A percentile compares a stretch with the other conserved stretches of the same genome.
Evolutionary conservation across 495 filamentous ascomycete genomes (phyloP).

Genomic region (Antarctomyces pellizariae): DNA sequence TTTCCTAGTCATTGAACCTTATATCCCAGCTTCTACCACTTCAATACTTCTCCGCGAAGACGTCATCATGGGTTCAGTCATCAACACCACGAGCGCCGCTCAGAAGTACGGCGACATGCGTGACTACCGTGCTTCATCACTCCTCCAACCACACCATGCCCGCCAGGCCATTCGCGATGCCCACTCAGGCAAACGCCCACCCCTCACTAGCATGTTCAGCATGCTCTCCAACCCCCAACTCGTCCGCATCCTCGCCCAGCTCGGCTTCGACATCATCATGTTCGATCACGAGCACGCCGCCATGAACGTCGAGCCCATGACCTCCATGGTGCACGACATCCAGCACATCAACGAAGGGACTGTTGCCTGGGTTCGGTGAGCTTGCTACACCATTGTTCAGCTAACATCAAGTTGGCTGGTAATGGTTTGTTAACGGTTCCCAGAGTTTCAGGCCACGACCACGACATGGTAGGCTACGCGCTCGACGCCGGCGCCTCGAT

Average conservation of each 20-base stretch:
- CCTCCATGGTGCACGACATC: conserved; percentile 19
- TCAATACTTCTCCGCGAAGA: too few species aligned
- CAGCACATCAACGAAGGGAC: conserved; percentile 20
- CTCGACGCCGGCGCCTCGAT: conserved; percentile 23
- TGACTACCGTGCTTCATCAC: conserved; percentile 17
- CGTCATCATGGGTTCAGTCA: too few species aligned
- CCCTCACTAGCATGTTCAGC: conserved; percentile 17
- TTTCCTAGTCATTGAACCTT: too few species aligned
- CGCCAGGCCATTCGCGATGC: conserved; percentile 22
- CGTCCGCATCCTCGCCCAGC: conserved; percentile 15
- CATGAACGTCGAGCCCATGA: conserved; percentile 23
- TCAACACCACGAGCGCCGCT: too few species aligned
- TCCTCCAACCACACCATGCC: conserved; percentile 20
- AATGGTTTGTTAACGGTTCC: not conserved
- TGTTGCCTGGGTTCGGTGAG: conserved; percentile 17
- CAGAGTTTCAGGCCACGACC: conserved; percentile 21
- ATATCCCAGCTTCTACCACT: too few species aligned
- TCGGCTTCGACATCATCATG: conserved; percentile 19
- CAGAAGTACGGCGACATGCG: too few species aligned
- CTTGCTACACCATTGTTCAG: not conserved
- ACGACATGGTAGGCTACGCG: conserved; percentile 22
- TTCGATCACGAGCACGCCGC: conserved; percentile 24
- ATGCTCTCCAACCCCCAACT: conserved; percentile 16
- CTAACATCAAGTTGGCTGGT: not conserved
- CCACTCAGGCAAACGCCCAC: conserved; percentile 18